These are phyloP conservation scores for Asterionellopsis glacialis DNA, from an alignment of 108 stramenopile genomes.

Conservation along the genomic window DNA sequence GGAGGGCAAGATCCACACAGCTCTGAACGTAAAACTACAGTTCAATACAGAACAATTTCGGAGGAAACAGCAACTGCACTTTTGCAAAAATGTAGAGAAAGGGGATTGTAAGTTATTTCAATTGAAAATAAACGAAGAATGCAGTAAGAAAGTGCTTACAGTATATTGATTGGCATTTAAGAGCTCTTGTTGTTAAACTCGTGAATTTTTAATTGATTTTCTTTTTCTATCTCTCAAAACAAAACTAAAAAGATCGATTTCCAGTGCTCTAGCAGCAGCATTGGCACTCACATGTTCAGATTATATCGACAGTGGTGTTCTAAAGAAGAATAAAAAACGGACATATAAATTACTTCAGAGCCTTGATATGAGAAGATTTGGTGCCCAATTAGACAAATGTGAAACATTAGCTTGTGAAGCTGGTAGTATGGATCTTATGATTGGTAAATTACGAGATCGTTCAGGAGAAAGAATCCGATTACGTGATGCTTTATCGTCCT, in stretches of 20 bases:
- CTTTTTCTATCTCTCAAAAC: too few relatives aligned
- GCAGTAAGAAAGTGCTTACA: too few relatives aligned
- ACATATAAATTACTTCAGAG: conserved; percentile 87
- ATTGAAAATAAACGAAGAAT: too few relatives aligned
- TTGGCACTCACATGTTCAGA: conserved; percentile 67
- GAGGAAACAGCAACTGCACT: conserved; percentile 45
- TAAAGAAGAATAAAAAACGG: conserved; percentile 28
- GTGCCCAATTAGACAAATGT: conserved; percentile 59
- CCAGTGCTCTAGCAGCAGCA: conserved; percentile 76
- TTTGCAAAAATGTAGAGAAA: conserved; percentile 55
- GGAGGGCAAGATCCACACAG: conserved; percentile 45
- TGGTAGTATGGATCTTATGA: conserved; percentile 81
- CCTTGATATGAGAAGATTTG: conserved; percentile 82
- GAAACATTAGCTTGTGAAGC: conserved; percentile 81
- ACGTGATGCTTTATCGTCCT: conserved; percentile 3
- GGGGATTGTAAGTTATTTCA: conserved; percentile 52
- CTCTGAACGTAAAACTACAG: conserved; percentile 37
- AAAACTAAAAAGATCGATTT: too few relatives aligned
- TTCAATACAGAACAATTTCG: conserved; percentile 62
- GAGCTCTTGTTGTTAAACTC: too few relatives aligned
- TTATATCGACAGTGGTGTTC: conserved; percentile 57
- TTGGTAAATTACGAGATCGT: conserved; percentile 63
- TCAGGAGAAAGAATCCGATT: conserved; percentile 49
- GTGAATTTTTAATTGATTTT: too few relatives aligned
- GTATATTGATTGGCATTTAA: too few relatives aligned